phyloP scores from a whole-genome alignment of 768 basidiomycete species.

The Naganishia friedmannii region DNA sequence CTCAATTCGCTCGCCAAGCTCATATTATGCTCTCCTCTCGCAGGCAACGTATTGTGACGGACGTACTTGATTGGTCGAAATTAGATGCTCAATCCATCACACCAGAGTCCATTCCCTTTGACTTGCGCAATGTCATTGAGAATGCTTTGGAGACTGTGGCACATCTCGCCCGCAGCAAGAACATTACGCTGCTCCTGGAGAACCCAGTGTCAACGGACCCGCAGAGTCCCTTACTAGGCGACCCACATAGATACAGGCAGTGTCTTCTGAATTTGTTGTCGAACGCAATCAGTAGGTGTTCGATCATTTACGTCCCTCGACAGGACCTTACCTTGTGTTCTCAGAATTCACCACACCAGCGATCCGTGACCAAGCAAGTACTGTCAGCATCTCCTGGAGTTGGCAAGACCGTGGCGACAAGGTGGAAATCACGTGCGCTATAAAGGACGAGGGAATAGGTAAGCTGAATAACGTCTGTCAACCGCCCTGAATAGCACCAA shows the following conservation, averaged over 20 bases:
- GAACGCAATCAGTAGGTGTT: conserved; percentile 39
- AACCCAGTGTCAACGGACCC: conserved; percentile 39
- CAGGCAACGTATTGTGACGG: conserved; percentile 40
- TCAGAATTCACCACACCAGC: conserved; percentile 41
- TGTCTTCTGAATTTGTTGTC: conserved; percentile 38
- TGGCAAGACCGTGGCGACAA: conserved; percentile 24
- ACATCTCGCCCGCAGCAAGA: conserved; percentile 39
- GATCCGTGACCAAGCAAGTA: background rate
- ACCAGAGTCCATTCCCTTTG: conserved; percentile 42
- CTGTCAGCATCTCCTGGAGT: conserved; percentile 33
- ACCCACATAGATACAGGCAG: conserved; percentile 45
- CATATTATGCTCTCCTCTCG: no score
- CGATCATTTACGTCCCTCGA: background rate
- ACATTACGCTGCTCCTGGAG: conserved; percentile 40
- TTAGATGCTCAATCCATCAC: conserved; percentile 36
- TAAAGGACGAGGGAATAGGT: conserved; percentile 45
- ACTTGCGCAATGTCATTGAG: conserved; percentile 43
- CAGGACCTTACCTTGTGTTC: conserved; percentile 31
- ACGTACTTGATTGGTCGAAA: conserved; percentile 39
- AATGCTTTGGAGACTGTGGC: conserved; percentile 39
- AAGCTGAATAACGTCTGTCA: background rate
- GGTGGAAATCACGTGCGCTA: conserved; percentile 33
- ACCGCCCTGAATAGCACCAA: background rate
- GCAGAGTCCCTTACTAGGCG: conserved; percentile 35
- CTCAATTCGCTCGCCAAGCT: no score